Conservation (phyloP, 352 stramenopile species). For the Blastocystis hominis region DNA sequence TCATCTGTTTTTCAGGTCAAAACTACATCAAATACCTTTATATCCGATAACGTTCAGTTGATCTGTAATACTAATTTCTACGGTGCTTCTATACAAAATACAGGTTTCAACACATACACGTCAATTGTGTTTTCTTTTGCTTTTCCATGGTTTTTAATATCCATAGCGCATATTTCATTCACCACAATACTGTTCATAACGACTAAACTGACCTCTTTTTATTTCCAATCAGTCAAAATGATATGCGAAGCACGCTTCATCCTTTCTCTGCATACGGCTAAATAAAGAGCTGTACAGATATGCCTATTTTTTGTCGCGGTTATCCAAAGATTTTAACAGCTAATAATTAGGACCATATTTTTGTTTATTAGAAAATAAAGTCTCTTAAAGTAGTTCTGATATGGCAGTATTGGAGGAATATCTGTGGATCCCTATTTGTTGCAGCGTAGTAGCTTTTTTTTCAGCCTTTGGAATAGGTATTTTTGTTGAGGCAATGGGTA, state of each 20-base stretch:
- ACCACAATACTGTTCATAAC: neutral
- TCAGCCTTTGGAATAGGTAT: slow-evolving; percentile 63
- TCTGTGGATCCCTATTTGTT: slow-evolving; percentile 63
- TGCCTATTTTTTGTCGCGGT: no score
- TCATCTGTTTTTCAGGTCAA: neutral
- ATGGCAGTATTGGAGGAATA: neutral
- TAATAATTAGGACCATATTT: no score
- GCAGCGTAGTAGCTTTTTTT: slow-evolving; percentile 63
- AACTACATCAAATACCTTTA: neutral
- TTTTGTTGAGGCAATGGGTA: neutral
- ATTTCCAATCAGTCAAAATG: no score
- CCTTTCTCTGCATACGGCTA: no score
- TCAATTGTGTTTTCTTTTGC: neutral
- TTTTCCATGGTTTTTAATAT: neutral
- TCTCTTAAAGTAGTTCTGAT: neutral
- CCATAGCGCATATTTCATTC: neutral
- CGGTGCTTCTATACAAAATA: neutral
- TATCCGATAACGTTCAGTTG: neutral
- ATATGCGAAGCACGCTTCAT: no score
- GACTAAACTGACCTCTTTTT: no score
- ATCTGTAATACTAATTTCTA: neutral
- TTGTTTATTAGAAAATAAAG: no score
- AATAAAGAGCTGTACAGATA: no score
- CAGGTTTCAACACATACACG: neutral
- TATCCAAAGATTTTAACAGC: no score